Conservation (phyloP, 352 stramenopile species). For the Blastocystis sp. region DNA sequence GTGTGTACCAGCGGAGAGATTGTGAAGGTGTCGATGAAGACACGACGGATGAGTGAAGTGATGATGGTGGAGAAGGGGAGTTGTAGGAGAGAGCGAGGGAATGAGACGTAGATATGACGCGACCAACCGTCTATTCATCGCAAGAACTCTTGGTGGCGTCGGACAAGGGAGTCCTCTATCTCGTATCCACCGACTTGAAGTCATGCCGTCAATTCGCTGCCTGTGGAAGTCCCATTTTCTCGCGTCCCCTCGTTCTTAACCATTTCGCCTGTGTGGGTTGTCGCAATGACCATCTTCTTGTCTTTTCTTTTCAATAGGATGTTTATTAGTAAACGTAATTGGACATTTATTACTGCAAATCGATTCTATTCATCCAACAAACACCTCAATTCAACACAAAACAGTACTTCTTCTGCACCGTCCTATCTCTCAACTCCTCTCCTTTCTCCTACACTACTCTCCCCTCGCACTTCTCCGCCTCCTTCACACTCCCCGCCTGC, state of each 20-base stretch:
- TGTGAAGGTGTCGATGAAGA: neutral
- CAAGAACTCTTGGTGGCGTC: neutral
- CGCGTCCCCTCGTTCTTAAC: neutral
- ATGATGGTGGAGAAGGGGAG: neutral
- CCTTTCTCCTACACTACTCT: neutral
- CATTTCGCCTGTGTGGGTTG: neutral
- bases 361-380: slow-evolving; percentile 10
- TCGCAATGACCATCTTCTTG: neutral
- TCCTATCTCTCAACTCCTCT: neutral
- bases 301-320: neutral
- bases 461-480: neutral
- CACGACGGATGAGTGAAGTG: neutral
- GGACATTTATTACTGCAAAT: neutral
- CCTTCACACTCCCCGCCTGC: neutral
- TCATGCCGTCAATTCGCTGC: neutral
- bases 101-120: neutral
- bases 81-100: neutral
- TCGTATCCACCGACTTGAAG: neutral
- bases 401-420: neutral
- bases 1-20: neutral
- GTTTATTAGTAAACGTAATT: neutral
- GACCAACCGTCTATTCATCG: neutral
- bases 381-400: neutral
- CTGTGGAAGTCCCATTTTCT: neutral
- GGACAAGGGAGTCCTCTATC: neutral